phyloP scores from a whole-genome alignment of 1,284 basidiomycete genomes.

The Microbotryum scabiosae region DNA sequence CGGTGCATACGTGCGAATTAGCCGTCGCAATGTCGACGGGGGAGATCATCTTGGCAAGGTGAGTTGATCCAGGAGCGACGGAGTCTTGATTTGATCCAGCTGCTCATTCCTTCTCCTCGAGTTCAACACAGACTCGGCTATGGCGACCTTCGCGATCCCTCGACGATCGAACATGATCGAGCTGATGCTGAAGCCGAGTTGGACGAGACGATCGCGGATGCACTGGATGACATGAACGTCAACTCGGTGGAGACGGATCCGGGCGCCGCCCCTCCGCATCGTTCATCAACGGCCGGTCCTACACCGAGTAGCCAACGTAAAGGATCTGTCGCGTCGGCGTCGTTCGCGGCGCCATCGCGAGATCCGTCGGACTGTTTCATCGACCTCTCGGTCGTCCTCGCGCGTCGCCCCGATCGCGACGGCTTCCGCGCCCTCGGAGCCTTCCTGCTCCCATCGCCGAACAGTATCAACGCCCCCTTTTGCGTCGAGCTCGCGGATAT shows the following conservation, averaged over 20 bases:
- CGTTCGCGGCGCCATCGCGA: conserved; percentile 45
- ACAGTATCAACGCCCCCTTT: background rate
- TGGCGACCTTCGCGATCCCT: background rate
- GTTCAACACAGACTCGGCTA: background rate
- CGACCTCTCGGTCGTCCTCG: conserved; percentile 9
- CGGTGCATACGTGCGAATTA: conserved; percentile 59
- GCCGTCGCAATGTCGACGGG: conserved; percentile 56
- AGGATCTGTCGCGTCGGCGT: conserved; percentile 51
- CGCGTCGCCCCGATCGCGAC: conserved; percentile 34
- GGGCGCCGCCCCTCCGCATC: too few species aligned
- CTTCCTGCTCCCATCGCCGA: conserved; percentile 7
- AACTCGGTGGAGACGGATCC: background rate
- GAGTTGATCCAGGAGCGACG: conserved; percentile 35
- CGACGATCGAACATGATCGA: conserved; percentile 13
- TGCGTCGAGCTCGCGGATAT: conserved; percentile 18
- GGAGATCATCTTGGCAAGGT: conserved; percentile 56
- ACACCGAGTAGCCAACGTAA: too few species aligned
- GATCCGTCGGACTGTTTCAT: conserved; percentile 49
- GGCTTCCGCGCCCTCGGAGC: conserved; percentile 58
- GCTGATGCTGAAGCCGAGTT: conserved; percentile 9
- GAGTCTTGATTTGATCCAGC: background rate
- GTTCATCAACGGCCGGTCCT: too few species aligned
- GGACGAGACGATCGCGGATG: conserved; percentile 14
- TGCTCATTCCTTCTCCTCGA: background rate
- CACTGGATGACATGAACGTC: conserved; percentile 13